Percentiles rank a stretch among this genome's conserved stretches.
These are phyloP conservation scores for Elsinoe perseae DNA, from an alignment of 2,329 filamentous ascomycete species.

Conservation along the genomic window DNA sequence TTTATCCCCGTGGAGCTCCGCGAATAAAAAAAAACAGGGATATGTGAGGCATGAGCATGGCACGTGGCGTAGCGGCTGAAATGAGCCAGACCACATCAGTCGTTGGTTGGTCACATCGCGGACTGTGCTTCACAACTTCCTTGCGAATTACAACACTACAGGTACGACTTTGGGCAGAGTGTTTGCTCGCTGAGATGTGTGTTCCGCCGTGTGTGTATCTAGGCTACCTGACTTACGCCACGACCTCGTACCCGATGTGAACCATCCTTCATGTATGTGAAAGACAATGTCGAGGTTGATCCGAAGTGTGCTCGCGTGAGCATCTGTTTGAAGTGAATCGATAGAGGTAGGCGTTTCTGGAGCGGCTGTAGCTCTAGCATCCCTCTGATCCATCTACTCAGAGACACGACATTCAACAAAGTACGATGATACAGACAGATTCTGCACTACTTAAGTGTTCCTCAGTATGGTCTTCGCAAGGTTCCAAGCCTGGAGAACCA, in stretches of 20 bases:
- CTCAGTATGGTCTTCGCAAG: neutral
- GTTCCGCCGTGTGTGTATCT: neutral
- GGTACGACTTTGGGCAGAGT: neutral
- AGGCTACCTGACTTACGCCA: neutral
- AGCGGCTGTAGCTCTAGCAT: no score
- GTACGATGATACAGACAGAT: neutral
- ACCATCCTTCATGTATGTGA: neutral
- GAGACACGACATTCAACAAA: no score
- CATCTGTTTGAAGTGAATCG: neutral
- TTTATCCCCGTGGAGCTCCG: slow-evolving; percentile 1
- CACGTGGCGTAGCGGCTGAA: neutral
- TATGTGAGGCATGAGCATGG: neutral
- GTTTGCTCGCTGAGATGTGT: neutral
- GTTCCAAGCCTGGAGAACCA: neutral
- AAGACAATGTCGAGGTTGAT: neutral
- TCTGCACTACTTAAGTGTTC: neutral
- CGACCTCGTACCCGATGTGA: neutral
- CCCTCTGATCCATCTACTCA: no score
- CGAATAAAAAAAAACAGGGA: neutral
- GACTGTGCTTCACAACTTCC: neutral
- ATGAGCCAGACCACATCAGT: neutral
- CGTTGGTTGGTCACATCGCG: neutral
- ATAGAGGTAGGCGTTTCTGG: no score
- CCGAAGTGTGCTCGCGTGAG: neutral
- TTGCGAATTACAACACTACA: neutral